Evolutionary conservation across 306 rosid species (phyloP).

Genomic region (Inga laurina): DNA sequence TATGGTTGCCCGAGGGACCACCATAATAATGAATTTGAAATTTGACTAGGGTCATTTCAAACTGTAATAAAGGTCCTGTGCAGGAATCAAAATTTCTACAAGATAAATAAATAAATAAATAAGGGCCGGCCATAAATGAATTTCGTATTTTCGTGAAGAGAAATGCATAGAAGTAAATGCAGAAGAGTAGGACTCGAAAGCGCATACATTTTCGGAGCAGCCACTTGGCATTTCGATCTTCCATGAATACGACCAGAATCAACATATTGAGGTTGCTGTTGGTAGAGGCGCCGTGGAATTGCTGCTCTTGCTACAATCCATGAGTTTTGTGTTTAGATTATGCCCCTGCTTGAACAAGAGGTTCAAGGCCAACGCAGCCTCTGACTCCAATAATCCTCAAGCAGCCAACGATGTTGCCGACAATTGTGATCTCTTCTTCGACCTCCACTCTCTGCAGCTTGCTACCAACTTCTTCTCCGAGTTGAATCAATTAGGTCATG

Average conservation of each 20-base stretch:
- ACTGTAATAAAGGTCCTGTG: not conserved
- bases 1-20: not conserved
- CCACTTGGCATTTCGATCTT: not conserved
- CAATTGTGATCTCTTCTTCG: constrained; percentile 46
- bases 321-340: constrained; percentile 41
- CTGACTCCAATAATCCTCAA: not conserved
- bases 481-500: constrained; percentile 66
- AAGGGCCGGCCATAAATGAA: not conserved
- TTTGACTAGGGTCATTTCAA: not conserved
- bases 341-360: constrained; percentile 38
- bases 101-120: too few relatives aligned
- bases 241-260: not conserved
- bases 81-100: too few relatives aligned
- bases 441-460: constrained; percentile 47
- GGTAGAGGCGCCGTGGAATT: not conserved
- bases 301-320: not conserved
- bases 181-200: not conserved
- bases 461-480: constrained; percentile 73
- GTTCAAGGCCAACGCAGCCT: constrained; percentile 17
- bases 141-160: too few relatives aligned
- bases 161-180: not conserved
- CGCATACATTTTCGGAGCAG: not conserved
- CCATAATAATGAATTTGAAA: too few relatives aligned
- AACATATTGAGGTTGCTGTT: not conserved
- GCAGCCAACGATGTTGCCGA: constrained; percentile 32